Evolutionary conservation across 1,284 basidiomycete genomes (phyloP).

Genomic region (Marasmius sp.): DNA sequence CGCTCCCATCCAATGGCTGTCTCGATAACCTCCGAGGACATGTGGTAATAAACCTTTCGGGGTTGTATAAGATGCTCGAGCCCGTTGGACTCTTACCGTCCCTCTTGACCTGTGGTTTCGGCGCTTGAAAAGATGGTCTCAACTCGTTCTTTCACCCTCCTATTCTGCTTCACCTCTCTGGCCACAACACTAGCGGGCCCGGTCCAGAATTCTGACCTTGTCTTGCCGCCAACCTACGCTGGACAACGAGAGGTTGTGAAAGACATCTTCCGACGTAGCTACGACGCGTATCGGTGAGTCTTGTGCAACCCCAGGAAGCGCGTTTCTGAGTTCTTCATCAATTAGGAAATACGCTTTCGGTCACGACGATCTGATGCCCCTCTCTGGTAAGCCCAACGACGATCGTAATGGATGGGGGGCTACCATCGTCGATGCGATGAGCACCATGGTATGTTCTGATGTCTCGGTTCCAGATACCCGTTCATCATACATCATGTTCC

Average conservation of each 20-base stretch:
- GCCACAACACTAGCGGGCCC: conserved; percentile 9
- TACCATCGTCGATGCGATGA: conserved; percentile 61
- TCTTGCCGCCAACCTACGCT: conserved; percentile 41
- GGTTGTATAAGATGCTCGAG: neutral
- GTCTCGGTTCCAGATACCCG: neutral
- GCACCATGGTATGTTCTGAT: conserved; percentile 52
- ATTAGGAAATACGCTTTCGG: conserved; percentile 58
- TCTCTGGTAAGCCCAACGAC: conserved; percentile 50
- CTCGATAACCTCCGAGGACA: neutral
- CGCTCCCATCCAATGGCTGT: neutral
- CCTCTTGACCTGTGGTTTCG: neutral
- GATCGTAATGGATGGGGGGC: conserved; percentile 74
- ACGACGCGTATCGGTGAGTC: conserved; percentile 58
- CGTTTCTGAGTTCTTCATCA: neutral
- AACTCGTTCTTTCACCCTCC: neutral
- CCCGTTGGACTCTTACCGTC: neutral
- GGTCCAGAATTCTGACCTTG: conserved; percentile 48
- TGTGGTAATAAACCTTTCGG: neutral
- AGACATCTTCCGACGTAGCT: conserved; percentile 56
- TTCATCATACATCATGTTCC: conserved; percentile 3
- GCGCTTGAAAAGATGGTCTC: neutral
- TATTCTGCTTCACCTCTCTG: neutral
- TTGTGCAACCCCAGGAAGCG: neutral
- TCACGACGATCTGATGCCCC: conserved; percentile 61
- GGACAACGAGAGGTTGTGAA: conserved; percentile 44